phyloP scores from a whole-genome alignment of 371 early-diverging fungal species.

The Mortierella sp. region DNA sequence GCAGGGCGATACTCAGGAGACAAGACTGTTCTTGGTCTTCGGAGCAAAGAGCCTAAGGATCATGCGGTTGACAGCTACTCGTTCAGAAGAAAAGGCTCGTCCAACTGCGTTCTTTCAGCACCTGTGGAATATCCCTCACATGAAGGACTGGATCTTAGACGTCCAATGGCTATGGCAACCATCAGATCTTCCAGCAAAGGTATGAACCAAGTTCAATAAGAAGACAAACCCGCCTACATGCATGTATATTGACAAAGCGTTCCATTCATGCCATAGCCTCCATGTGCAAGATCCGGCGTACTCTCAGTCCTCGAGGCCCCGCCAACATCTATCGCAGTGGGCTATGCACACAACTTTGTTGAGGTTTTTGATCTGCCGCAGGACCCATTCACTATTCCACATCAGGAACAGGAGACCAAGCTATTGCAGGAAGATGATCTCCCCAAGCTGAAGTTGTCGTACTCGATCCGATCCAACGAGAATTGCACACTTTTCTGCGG shows the following conservation, averaged over 20 bases:
- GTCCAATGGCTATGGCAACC: constrained; percentile 67
- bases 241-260: too few relatives aligned
- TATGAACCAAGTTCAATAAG: constrained; percentile 1
- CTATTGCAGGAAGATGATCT: constrained; percentile 16
- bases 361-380: constrained; percentile 60
- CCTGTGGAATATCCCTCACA: constrained; percentile 43
- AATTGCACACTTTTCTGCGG: constrained; percentile 69
- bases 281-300: constrained; percentile 26
- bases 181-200: constrained; percentile 31
- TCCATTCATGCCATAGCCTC: constrained; percentile 1
- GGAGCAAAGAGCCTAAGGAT: constrained; percentile 48
- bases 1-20: constrained; percentile 7
- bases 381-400: constrained; percentile 38
- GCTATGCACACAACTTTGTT: constrained; percentile 82
- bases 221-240: too few relatives aligned
- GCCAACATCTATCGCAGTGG: constrained; percentile 64
- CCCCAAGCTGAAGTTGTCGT: constrained; percentile 11
- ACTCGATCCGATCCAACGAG: constrained; percentile 49
- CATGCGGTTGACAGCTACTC: constrained; percentile 21
- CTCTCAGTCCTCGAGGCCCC: constrained; percentile 11
- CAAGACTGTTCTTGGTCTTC: constrained; percentile 46
- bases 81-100: background rate
- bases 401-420: constrained; percentile 51
- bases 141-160: constrained; percentile 79
- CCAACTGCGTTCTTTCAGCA: constrained; percentile 20